Conservation (phyloP, 768 basidiomycete genomes). For the Naganishia antarctica region DNA sequence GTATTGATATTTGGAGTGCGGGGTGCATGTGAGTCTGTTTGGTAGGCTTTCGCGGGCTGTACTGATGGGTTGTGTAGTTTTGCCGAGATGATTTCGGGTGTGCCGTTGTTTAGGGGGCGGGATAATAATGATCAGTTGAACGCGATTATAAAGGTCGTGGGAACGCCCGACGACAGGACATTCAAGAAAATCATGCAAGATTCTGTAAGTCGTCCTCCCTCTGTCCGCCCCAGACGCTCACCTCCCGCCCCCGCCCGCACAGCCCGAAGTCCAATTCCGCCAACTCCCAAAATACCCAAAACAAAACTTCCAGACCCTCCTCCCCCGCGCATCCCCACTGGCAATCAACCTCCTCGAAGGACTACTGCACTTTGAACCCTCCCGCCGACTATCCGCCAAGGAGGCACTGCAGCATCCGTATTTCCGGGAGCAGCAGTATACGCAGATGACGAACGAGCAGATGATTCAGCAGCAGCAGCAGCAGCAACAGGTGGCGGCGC, state of each 20-base stretch:
- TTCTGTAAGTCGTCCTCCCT: constrained; percentile 59
- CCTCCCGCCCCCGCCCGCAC: not conserved
- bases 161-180: constrained; percentile 83
- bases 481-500: constrained; percentile 36
- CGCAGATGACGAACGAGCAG: constrained; percentile 31
- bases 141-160: constrained; percentile 94
- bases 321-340: constrained; percentile 45
- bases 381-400: constrained; percentile 80
- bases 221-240: not conserved
- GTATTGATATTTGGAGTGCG: constrained; percentile 97
- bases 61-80: constrained; percentile 53
- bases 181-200: constrained; percentile 83
- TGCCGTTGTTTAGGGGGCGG: constrained; percentile 90
- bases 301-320: constrained; percentile 44
- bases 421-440: constrained; percentile 53
- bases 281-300: constrained; percentile 68
- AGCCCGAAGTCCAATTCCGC: constrained; percentile 80
- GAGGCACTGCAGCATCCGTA: constrained; percentile 90
- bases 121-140: constrained; percentile 97
- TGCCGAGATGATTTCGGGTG: constrained; percentile 98
- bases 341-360: constrained; percentile 91
- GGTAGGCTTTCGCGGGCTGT: not conserved
- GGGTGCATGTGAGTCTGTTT: constrained; percentile 67
- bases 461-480: constrained; percentile 34
- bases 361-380: constrained; percentile 91